Conservation (phyloP, 352 stramenopile species). For the Phytophthora pistaciae region DNA sequence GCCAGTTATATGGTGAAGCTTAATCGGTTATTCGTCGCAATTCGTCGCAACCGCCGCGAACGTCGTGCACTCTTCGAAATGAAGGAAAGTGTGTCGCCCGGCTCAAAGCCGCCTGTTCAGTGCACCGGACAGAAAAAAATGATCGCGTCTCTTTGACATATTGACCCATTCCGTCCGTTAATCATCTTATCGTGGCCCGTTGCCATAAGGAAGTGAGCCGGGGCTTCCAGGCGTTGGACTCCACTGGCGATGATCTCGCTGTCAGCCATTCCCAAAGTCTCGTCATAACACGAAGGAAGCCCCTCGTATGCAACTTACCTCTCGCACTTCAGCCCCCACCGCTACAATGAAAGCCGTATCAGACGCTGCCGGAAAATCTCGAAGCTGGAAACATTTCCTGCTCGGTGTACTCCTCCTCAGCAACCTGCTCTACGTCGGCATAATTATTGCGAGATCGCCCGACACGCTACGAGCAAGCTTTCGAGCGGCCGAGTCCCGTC, state of each 20-base stretch:
- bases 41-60: background rate
- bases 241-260: background rate
- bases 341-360: background rate
- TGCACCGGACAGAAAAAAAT: slow-evolving; percentile 4
- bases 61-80: background rate
- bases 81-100: background rate
- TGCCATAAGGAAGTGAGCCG: background rate
- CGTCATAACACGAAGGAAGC: background rate
- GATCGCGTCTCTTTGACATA: background rate
- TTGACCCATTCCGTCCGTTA: background rate
- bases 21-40: background rate
- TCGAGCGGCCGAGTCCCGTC: background rate
- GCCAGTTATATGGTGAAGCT: background rate
- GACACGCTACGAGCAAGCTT: slow-evolving; percentile 6
- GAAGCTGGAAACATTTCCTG: slow-evolving; percentile 14
- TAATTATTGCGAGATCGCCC: slow-evolving; percentile 10
- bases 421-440: slow-evolving; percentile 15
- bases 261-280: slow-evolving; percentile 1
- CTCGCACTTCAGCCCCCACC: background rate
- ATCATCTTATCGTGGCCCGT: background rate
- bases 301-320: background rate
- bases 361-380: background rate
- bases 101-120: background rate
- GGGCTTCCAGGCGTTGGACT: slow-evolving; percentile 4
- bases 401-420: slow-evolving; percentile 3